phyloP scores from a whole-genome alignment of 2,329 filamentous ascomycete species.

The Neofusicoccum cordaticola region DNA sequence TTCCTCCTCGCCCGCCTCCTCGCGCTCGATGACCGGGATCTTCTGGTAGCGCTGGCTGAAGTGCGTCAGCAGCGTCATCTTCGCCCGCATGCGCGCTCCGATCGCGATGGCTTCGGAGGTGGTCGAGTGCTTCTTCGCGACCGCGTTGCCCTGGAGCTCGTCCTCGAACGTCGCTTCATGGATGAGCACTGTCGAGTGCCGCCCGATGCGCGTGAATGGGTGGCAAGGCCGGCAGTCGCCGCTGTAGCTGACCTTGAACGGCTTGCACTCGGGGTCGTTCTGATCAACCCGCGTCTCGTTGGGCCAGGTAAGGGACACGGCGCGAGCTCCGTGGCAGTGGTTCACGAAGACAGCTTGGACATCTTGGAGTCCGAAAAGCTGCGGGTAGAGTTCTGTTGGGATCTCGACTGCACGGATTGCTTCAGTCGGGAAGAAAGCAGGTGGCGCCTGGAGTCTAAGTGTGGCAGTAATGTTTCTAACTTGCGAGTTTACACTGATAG shows the following conservation, averaged over 20 bases:
- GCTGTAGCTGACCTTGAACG: constrained; percentile 85
- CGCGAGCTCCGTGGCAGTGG: constrained; percentile 79
- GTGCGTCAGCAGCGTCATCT: constrained; percentile 81
- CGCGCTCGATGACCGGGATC: constrained; percentile 53
- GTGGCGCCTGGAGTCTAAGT: not conserved
- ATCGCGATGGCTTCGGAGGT: constrained; percentile 80
- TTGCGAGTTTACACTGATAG: constrained; percentile 29
- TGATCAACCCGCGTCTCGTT: constrained; percentile 37
- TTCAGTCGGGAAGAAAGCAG: not conserved
- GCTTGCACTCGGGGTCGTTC: constrained; percentile 9
- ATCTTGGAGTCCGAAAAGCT: constrained; percentile 59
- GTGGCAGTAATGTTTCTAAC: not conserved
- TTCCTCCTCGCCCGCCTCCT: constrained; percentile 30
- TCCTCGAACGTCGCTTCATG: constrained; percentile 97
- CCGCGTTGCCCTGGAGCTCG: constrained; percentile 72
- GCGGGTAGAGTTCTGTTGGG: constrained; percentile 34
- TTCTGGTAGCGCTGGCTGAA: constrained; percentile 94
- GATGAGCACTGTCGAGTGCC: constrained; percentile 75
- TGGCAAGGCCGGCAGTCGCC: constrained; percentile 79
- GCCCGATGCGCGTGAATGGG: constrained; percentile 68
- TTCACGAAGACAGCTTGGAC: constrained; percentile 67
- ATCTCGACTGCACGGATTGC: not conserved
- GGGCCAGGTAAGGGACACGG: constrained; percentile 73
- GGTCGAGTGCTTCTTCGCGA: constrained; percentile 87
- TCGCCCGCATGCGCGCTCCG: constrained; percentile 73